Conservation (phyloP, 2,329 filamentous ascomycete genomes). For the Colletotrichum sp. region DNA sequence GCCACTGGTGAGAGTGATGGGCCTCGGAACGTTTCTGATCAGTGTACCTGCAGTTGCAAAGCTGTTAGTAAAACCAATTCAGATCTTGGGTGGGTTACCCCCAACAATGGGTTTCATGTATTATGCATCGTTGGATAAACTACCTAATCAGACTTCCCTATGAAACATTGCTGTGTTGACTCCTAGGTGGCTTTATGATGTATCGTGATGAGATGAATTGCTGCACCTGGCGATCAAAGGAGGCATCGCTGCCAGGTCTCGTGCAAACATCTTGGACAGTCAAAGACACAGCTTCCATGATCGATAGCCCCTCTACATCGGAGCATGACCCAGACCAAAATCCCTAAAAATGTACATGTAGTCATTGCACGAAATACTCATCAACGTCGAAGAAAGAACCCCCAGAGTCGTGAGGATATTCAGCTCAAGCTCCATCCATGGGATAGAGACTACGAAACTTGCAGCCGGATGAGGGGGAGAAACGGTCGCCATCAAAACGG, state of each 20-base stretch:
- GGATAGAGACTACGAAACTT: not conserved
- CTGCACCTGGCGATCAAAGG: not conserved
- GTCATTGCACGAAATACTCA: not conserved
- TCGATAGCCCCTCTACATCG: not conserved
- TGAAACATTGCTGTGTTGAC: not conserved
- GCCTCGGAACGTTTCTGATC: not conserved
- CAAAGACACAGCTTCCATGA: not conserved
- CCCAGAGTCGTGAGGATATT: not conserved
- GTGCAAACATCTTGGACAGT: not conserved
- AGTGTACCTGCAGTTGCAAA: not conserved
- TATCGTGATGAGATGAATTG: not conserved
- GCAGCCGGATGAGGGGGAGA: not conserved
- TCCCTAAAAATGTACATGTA: not conserved
- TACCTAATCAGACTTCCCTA: no score
- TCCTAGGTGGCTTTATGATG: no score
- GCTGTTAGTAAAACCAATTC: no score
- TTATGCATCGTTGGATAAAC: no score
- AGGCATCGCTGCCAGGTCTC: not conserved
- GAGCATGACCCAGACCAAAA: not conserved
- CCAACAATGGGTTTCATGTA: no score
- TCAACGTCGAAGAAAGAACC: not conserved
- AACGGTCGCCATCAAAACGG: not conserved
- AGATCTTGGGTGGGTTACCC: no score
- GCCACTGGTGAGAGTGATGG: not conserved
- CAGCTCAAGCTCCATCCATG: not conserved